Conservation (phyloP, 208 protist genomes). For the Leishmania braziliensis region DNA sequence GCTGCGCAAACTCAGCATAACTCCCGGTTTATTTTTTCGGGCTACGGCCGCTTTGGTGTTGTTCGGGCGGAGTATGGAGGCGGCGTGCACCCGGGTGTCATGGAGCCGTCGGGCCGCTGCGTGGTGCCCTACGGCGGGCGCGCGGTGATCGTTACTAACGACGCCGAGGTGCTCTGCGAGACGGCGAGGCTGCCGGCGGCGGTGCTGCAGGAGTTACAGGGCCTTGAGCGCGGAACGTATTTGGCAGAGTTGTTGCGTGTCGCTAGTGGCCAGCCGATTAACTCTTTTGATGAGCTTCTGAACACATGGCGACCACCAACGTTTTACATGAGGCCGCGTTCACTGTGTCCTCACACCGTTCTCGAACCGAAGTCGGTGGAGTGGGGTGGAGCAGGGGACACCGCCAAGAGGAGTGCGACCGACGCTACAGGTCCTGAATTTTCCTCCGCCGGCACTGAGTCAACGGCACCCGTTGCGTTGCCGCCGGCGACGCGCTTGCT, state of each 20-base stretch:
- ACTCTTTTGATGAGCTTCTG: slow-evolving; percentile 40
- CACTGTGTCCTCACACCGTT: slow-evolving; percentile 12
- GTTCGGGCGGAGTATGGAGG: slow-evolving; percentile 40
- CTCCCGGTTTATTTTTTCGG: slow-evolving; percentile 20
- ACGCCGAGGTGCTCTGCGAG: slow-evolving; percentile 56
- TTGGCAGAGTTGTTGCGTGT: slow-evolving; percentile 25
- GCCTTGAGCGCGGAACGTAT: slow-evolving; percentile 21
- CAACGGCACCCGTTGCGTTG: background rate
- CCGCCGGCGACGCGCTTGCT: slow-evolving; percentile 33
- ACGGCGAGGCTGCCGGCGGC: slow-evolving; percentile 26
- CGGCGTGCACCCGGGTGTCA: slow-evolving; percentile 43
- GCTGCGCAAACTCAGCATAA: slow-evolving; percentile 2
- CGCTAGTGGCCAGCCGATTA: slow-evolving; percentile 34
- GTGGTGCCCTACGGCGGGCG: slow-evolving; percentile 59
- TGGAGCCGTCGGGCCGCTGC: slow-evolving; percentile 53
- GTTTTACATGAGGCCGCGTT: slow-evolving; percentile 20
- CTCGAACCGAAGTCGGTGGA: background rate
- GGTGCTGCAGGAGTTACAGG: slow-evolving; percentile 15
- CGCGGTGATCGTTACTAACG: slow-evolving; percentile 35
- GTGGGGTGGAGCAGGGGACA: slow-evolving; percentile 4
- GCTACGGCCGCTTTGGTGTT: slow-evolving; percentile 38
- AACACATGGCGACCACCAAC: slow-evolving; percentile 13
- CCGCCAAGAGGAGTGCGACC: background rate
- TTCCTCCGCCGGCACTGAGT: background rate
- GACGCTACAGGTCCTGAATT: background rate